A percentile compares a stretch with the other conserved stretches of the same genome.
phyloP scores from a whole-genome alignment of 805 yeast genomes.

The Diddensiella caesifluorescens region DNA sequence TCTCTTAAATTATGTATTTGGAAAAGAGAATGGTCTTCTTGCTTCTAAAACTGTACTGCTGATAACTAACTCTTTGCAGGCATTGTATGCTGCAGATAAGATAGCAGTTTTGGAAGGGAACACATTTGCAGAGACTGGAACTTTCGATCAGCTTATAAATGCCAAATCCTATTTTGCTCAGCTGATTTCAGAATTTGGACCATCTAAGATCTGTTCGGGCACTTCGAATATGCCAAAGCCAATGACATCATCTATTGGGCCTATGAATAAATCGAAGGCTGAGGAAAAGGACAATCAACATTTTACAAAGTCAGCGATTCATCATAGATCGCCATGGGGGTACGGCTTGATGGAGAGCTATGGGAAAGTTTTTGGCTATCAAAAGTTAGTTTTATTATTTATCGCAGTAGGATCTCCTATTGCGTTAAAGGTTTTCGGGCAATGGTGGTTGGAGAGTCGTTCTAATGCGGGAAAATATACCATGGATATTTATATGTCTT shows the following conservation, averaged over 20 bases:
- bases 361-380: background rate
- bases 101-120: conserved; percentile 55
- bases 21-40: conserved; percentile 60
- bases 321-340: conserved; percentile 1
- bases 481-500: conserved; percentile 62
- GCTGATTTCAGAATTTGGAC: conserved; percentile 60
- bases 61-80: conserved; percentile 76
- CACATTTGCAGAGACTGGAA: conserved; percentile 45
- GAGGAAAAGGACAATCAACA: background rate
- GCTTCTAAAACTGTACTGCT: conserved; percentile 62
- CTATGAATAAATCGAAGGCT: too few species aligned
- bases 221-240: conserved; percentile 58
- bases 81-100: conserved; percentile 62
- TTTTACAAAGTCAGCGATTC: background rate
- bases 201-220: conserved; percentile 48
- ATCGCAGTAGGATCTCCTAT: background rate
- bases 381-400: background rate
- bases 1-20: conserved; percentile 63
- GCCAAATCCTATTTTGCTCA: conserved; percentile 22
- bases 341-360: background rate
- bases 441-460: conserved; percentile 65
- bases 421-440: conserved; percentile 38
- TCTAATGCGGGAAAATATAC: conserved; percentile 39
- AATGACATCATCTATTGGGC: too few species aligned
- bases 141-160: conserved; percentile 47